A percentile compares a stretch with the other conserved stretches of the same genome.
phyloP scores from a whole-genome alignment of 805 yeast genomes.

The Lipomyces oligophaga region DNA sequence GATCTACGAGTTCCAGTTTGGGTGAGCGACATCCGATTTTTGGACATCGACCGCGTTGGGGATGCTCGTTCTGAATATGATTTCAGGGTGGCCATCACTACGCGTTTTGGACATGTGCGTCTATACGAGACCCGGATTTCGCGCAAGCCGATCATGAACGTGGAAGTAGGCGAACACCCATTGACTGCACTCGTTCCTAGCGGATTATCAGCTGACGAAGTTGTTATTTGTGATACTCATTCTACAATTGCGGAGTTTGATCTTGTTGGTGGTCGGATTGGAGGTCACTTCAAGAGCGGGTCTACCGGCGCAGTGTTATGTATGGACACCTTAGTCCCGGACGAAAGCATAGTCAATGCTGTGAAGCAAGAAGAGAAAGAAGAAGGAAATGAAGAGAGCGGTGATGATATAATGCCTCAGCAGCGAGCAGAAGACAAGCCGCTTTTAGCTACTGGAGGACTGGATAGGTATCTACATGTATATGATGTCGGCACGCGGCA shows the following conservation, averaged over 20 bases:
- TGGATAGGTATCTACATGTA: conserved; percentile 81
- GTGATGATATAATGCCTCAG: neutral
- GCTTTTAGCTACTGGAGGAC: conserved; percentile 70
- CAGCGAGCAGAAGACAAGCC: neutral
- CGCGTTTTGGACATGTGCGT: conserved; percentile 65
- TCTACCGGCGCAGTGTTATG: conserved; percentile 56
- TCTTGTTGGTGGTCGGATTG: conserved; percentile 47
- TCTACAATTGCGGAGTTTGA: conserved; percentile 58
- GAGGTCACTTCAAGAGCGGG: conserved; percentile 62
- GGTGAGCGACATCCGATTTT: conserved; percentile 57
- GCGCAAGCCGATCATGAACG: conserved; percentile 60
- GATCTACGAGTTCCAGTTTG: conserved; percentile 82
- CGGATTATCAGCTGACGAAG: conserved; percentile 40
- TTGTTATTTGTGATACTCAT: conserved; percentile 71
- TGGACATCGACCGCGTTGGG: conserved; percentile 35
- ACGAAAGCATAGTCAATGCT: too few relatives aligned
- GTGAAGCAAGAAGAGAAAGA: conserved; percentile 2
- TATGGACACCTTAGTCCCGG: conserved; percentile 9
- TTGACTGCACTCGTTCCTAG: conserved; percentile 43
- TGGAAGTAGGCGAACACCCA: conserved; percentile 54
- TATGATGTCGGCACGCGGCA: conserved; percentile 60
- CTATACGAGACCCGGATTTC: conserved; percentile 66
- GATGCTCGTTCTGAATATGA: conserved; percentile 29
- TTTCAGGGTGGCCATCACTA: conserved; percentile 59
- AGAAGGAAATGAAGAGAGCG: conserved; percentile 6